These are phyloP conservation scores for Colletotrichum ledebouriae DNA, from an alignment of 2,329 filamentous ascomycete species.

Conservation along the genomic window DNA sequence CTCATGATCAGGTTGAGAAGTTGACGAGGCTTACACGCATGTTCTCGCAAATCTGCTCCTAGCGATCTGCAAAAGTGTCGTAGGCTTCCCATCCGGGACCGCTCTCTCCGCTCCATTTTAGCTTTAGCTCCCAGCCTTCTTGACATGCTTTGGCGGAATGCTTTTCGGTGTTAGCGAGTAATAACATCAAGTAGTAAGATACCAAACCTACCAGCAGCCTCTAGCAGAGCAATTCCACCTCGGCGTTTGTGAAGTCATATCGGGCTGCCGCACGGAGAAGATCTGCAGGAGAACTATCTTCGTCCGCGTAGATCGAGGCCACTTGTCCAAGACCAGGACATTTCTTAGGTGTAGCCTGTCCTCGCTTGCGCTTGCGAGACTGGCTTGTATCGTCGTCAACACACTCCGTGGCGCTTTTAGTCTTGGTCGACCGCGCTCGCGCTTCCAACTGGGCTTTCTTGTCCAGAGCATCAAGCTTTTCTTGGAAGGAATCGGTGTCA, in stretches of 20 bases:
- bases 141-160: slow-evolving; percentile 2
- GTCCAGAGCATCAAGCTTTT: not conserved
- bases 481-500: not conserved
- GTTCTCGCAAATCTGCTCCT: slow-evolving; percentile 2
- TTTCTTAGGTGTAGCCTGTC: not conserved
- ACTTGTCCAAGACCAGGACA: not conserved
- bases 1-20: no score
- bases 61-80: slow-evolving; percentile 5
- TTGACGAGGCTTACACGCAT: slow-evolving; percentile 3
- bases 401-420: not conserved
- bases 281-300: not conserved
- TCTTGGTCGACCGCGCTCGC: not conserved
- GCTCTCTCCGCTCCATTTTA: not conserved
- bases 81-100: not conserved
- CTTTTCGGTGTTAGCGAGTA: not conserved
- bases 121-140: not conserved
- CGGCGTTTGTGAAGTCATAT: not conserved
- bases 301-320: not conserved
- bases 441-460: not conserved
- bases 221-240: slow-evolving; percentile 7
- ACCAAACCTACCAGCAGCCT: slow-evolving; percentile 5
- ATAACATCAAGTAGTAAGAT: no score
- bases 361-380: not conserved
- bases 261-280: not conserved
- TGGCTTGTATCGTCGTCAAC: not conserved